Conservation (phyloP, 805 yeast genomes). For the Lipomyces sp. region DNA sequence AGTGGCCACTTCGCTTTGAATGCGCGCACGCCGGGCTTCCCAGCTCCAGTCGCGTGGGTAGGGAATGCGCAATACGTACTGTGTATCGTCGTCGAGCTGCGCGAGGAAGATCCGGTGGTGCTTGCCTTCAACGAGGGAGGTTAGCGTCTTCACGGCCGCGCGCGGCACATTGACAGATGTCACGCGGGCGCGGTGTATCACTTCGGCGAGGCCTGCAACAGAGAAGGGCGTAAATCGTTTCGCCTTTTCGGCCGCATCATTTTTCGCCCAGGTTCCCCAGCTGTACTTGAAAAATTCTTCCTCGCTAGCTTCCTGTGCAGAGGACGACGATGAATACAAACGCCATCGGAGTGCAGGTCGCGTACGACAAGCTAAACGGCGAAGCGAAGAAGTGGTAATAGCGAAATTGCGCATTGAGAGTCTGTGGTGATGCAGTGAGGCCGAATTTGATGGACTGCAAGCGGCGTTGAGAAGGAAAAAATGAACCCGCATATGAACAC, state of each 20-base stretch:
- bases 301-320: too few species aligned
- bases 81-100: slow-evolving; percentile 53
- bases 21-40: slow-evolving; percentile 52
- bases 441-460: too few species aligned
- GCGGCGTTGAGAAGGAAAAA: too few species aligned
- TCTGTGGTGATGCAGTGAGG: too few species aligned
- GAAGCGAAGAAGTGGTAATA: too few species aligned
- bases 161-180: background rate
- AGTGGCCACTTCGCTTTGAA: slow-evolving; percentile 91
- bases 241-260: slow-evolving; percentile 70
- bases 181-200: slow-evolving; percentile 31
- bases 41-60: slow-evolving; percentile 65
- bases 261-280: slow-evolving; percentile 93
- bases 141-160: slow-evolving; percentile 61
- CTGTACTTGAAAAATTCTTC: slow-evolving; percentile 69
- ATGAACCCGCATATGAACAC: too few species aligned
- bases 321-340: too few species aligned
- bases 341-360: too few species aligned
- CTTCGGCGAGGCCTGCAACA: slow-evolving; percentile 63
- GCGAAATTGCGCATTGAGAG: too few species aligned
- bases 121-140: slow-evolving; percentile 89
- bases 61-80: slow-evolving; percentile 77
- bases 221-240: slow-evolving; percentile 79
- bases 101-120: slow-evolving; percentile 84
- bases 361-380: too few species aligned